These are phyloP conservation scores for Mediolabrus comicus DNA, from an alignment of 108 stramenopile species.

Conservation along the genomic window DNA sequence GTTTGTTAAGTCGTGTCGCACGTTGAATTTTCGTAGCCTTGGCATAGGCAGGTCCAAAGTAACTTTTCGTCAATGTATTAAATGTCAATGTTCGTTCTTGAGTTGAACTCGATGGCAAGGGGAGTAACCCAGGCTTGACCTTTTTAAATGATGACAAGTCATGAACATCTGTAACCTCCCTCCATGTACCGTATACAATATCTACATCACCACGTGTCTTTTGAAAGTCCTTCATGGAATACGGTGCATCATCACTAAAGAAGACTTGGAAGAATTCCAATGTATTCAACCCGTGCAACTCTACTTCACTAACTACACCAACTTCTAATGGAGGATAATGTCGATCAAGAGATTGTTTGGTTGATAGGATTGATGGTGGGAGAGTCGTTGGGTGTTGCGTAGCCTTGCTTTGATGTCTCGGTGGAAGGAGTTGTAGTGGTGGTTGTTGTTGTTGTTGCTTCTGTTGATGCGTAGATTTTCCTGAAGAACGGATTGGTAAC, in stretches of 20 bases:
- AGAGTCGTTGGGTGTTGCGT: not conserved
- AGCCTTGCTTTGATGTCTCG: not conserved
- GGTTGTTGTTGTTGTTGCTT: not conserved
- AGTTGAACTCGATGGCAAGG: constrained; percentile 11
- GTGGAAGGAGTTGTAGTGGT: not conserved
- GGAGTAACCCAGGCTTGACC: not conserved
- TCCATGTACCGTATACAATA: constrained; percentile 69
- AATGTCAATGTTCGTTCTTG: constrained; percentile 57
- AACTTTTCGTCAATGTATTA: constrained; percentile 73
- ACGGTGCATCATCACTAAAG: constrained; percentile 79
- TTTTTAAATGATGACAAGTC: constrained; percentile 8
- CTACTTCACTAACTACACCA: constrained; percentile 45
- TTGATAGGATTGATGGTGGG: not conserved
- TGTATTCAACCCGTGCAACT: constrained; percentile 58
- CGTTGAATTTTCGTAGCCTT: constrained; percentile 73
- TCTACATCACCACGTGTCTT: constrained; percentile 67
- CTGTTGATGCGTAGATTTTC: not conserved
- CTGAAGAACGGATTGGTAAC: not conserved
- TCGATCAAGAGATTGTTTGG: constrained; percentile 3
- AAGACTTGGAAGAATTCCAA: constrained; percentile 79
- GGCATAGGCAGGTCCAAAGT: constrained; percentile 81
- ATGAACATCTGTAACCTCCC: constrained; percentile 4
- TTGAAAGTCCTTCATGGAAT: constrained; percentile 75
- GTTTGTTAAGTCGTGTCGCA: constrained; percentile 43
- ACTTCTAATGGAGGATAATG: constrained; percentile 55